Percentiles rank a stretch among this genome's conserved stretches.
Conservation (phyloP, 345 rosid genomes). For the Populus deltoides region DNA sequence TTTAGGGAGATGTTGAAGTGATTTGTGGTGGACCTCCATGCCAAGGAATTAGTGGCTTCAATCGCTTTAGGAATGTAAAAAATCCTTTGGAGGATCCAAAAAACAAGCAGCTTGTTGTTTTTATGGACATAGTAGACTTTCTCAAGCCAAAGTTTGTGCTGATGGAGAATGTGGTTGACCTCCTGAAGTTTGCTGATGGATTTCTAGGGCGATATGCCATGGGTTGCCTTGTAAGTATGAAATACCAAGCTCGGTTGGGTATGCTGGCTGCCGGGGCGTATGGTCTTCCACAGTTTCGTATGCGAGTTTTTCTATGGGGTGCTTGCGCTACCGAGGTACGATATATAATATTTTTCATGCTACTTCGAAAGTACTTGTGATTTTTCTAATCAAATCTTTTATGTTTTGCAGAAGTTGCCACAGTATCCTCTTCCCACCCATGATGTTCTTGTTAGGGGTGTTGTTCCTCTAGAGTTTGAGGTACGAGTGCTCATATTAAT, state of each 20-base stretch:
- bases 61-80: slow-evolving; percentile 50
- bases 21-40: slow-evolving; percentile 89
- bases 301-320: slow-evolving; percentile 84
- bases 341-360: background rate
- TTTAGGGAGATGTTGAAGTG: slow-evolving; percentile 65
- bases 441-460: slow-evolving; percentile 58
- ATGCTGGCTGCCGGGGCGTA: slow-evolving; percentile 89
- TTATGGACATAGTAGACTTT: slow-evolving; percentile 62
- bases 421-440: slow-evolving; percentile 81
- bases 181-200: slow-evolving; percentile 55
- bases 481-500: slow-evolving; percentile 25
- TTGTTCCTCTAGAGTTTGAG: slow-evolving; percentile 56
- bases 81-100: slow-evolving; percentile 58
- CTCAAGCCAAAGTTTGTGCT: slow-evolving; percentile 63
- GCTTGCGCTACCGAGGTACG: slow-evolving; percentile 50
- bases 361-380: background rate
- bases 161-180: slow-evolving; percentile 84
- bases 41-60: slow-evolving; percentile 81
- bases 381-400: background rate
- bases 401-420: slow-evolving; percentile 50
- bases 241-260: slow-evolving; percentile 69
- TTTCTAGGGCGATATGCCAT: slow-evolving; percentile 65
- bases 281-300: slow-evolving; percentile 79
- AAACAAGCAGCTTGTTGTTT: slow-evolving; percentile 59
- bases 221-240: slow-evolving; percentile 58